phyloP scores from a whole-genome alignment of 176 grass and related monocot genomes.

The Oropetium thomaeum region DNA sequence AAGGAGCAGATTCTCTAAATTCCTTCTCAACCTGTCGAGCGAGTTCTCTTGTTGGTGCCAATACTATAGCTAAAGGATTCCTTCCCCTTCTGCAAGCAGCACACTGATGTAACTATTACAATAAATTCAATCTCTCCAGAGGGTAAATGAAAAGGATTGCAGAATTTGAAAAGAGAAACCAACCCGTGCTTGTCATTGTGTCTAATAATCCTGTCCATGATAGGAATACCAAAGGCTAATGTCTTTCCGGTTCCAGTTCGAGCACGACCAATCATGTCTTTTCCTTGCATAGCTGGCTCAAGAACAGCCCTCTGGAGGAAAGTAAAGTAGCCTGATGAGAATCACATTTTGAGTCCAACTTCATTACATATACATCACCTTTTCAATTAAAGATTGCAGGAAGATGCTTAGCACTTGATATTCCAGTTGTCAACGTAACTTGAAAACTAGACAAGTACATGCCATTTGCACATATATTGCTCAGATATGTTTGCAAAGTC shows the following conservation, averaged over 20 bases:
- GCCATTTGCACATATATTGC: no score
- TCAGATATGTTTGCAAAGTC: no score
- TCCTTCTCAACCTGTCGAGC: slow-evolving; percentile 97
- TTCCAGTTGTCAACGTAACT: background rate
- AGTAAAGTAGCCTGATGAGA: background rate
- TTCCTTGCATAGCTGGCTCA: slow-evolving; percentile 97
- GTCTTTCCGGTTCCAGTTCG: slow-evolving; percentile 93
- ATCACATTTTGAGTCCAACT: background rate
- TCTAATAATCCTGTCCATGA: slow-evolving; percentile 78
- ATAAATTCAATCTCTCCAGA: slow-evolving; percentile 20
- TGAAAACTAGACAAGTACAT: background rate
- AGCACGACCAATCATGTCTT: slow-evolving; percentile 90
- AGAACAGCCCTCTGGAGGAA: slow-evolving; percentile 77
- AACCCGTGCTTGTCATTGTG: slow-evolving; percentile 86
- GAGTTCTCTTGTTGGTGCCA: slow-evolving; percentile 96
- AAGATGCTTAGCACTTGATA: background rate
- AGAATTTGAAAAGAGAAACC: slow-evolving; percentile 40
- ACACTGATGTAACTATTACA: slow-evolving; percentile 41
- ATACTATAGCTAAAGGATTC: slow-evolving; percentile 78
- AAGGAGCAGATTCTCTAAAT: slow-evolving; percentile 76
- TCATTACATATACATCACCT: background rate
- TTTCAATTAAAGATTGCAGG: background rate
- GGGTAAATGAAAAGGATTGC: background rate
- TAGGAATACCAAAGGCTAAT: slow-evolving; percentile 97
- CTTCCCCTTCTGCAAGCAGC: slow-evolving; percentile 55